Evolutionary conservation across 495 filamentous ascomycete genomes (phyloP), one percentile per base, ranked within the genome.

Genomic region (Penicillium verhagenii): DNA sequence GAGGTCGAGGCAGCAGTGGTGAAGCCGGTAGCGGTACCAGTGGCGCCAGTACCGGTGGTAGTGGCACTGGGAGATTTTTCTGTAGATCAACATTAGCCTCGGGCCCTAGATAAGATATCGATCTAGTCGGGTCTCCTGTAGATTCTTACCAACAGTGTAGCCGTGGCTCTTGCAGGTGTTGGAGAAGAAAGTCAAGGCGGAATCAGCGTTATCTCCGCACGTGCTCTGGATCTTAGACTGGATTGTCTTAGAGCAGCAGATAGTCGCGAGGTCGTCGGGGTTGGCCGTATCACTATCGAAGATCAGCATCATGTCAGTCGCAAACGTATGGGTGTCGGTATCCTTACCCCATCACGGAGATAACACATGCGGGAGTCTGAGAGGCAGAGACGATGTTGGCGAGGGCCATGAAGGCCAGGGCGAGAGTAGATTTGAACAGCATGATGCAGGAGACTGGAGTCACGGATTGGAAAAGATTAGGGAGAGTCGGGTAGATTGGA

Each of bases 271-370:
- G 24, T 73, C 59, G 21, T 61, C 66, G 3, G 71, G 71, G 56
- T 68, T 63, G 43, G 45, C 9, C 25, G 69, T 57, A 44, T 60
- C 42, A 25, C 53, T 64, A 10, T 8, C 40, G 50, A 38, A 10
- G 26, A 53, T 73, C 52, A 72, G 58, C 49, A 56, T 26, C 35
- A 16, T 28, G 19, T 24, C 7, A 42, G 31, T 45, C 43, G 23
- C 10, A n/a, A 18, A 13, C 7, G n/a, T 13, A 11, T 5, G 8
- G 39, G 6, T 35, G 11, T 11, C 10, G 23, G 16, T 16, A 11
- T 28, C 71, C n/a, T 40, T 69, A 76, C 72, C 70, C 70, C 9
- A 76, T 65, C 29, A 67, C 67, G 7, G 61, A 61, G 45, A 74
- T 57, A 25, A 76, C 57, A 57, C 72, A 76, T 48, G 70, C 70